phyloP scores from a whole-genome alignment of 257 asterid species.

The Przewalskia tangutica region DNA sequence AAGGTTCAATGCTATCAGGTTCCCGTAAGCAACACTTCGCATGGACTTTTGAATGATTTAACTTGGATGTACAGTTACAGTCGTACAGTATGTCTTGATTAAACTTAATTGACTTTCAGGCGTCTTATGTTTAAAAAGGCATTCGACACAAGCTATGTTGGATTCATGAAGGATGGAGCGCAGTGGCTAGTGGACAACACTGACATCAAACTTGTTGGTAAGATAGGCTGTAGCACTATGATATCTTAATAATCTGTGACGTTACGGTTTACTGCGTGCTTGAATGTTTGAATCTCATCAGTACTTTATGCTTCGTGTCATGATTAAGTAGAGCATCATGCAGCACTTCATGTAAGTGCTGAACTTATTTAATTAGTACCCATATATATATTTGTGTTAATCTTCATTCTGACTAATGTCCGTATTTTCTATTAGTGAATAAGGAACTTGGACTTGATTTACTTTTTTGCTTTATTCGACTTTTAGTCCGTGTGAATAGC shows the following conservation, averaged over 20 bases:
- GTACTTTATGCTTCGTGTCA: not conserved
- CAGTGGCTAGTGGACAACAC: slow-evolving; percentile 94
- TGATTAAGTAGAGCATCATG: not conserved
- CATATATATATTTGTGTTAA: not conserved
- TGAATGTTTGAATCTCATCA: not conserved
- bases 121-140: slow-evolving; percentile 80
- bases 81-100: not conserved
- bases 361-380: not conserved
- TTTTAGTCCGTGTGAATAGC: not conserved
- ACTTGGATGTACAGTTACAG: not conserved
- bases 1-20: not conserved
- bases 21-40: not conserved
- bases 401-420: not conserved
- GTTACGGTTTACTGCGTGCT: not conserved
- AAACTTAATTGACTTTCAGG: slow-evolving; percentile 31
- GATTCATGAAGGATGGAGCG: slow-evolving; percentile 92
- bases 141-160: slow-evolving; percentile 81
- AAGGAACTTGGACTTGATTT: not conserved
- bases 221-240: not conserved
- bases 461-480: not conserved
- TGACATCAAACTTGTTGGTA: slow-evolving; percentile 93
- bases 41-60: not conserved
- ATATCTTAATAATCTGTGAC: not conserved
- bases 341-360: not conserved
- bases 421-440: not conserved